Conservation (phyloP, 1,284 basidiomycete genomes). For the Afroboletus lepidellus region DNA sequence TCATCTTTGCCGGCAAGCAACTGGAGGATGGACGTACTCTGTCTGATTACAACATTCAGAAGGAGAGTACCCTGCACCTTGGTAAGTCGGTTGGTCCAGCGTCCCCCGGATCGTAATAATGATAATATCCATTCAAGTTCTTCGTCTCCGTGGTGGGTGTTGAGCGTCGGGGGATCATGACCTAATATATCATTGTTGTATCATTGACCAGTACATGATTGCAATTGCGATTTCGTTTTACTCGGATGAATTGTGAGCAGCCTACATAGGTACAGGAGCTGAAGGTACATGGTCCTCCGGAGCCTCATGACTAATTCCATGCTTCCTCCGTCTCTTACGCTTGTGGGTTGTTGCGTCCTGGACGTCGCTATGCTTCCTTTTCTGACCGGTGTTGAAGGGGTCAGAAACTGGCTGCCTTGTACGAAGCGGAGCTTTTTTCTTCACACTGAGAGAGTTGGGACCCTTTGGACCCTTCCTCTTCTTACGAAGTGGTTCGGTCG, state of each 20-base stretch:
- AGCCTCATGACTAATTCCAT: background rate
- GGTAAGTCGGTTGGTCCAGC: conserved; percentile 34
- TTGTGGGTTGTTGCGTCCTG: conserved; percentile 20
- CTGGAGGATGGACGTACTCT: conserved; percentile 68
- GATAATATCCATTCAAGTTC: conserved; percentile 43
- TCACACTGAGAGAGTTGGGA: conserved; percentile 91
- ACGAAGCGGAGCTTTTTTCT: conserved; percentile 68
- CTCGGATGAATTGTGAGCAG: background rate
- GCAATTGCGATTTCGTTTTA: background rate
- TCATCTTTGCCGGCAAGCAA: conserved; percentile 79
- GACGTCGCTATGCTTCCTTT: conserved; percentile 21
- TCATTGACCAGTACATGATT: background rate
- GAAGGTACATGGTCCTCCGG: background rate
- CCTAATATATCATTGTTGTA: conserved; percentile 5
- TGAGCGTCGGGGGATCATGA: conserved; percentile 15
- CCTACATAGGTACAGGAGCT: background rate
- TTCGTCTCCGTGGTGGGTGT: conserved; percentile 75
- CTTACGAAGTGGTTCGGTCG: conserved; percentile 54
- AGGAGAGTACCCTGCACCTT: conserved; percentile 67
- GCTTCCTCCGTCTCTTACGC: conserved; percentile 38
- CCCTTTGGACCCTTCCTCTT: conserved; percentile 76
- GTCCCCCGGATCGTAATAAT: conserved; percentile 39
- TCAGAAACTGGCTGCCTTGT: conserved; percentile 1
- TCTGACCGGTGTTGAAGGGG: conserved; percentile 7
- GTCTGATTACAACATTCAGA: conserved; percentile 69